Conservation (phyloP, 768 basidiomycete species). For the Boletus reticulatus region DNA sequence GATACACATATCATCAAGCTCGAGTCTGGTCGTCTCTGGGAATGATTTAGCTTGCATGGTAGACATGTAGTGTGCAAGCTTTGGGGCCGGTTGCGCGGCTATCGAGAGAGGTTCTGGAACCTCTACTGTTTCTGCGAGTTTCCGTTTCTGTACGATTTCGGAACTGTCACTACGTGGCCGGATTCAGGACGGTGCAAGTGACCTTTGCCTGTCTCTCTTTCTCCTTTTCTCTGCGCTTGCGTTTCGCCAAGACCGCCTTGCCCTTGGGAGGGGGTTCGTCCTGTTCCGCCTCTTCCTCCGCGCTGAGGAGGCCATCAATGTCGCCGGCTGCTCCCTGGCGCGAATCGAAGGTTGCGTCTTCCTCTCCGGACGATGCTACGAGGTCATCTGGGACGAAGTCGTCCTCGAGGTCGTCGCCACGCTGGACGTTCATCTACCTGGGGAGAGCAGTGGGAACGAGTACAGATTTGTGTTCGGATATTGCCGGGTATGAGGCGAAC, state of each 20-base stretch:
- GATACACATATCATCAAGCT: slow-evolving; percentile 76
- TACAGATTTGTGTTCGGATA: neutral
- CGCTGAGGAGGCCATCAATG: slow-evolving; percentile 41
- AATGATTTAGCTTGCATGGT: slow-evolving; percentile 69
- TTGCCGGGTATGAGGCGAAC: neutral
- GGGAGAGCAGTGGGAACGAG: neutral
- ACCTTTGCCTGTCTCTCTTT: slow-evolving; percentile 76
- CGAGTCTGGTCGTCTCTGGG: slow-evolving; percentile 66
- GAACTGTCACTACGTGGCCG: slow-evolving; percentile 8
- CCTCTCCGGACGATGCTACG: slow-evolving; percentile 63
- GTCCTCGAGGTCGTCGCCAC: slow-evolving; percentile 82
- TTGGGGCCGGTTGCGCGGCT: slow-evolving; percentile 54
- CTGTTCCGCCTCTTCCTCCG: slow-evolving; percentile 42
- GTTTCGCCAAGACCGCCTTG: slow-evolving; percentile 44
- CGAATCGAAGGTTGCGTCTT: slow-evolving; percentile 32
- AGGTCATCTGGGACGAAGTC: slow-evolving; percentile 73
- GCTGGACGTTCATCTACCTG: slow-evolving; percentile 31
- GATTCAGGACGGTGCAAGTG: slow-evolving; percentile 13
- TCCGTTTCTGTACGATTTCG: slow-evolving; percentile 51
- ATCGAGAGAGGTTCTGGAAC: slow-evolving; percentile 41
- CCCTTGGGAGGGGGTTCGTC: slow-evolving; percentile 25
- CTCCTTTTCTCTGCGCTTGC: slow-evolving; percentile 71
- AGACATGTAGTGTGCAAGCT: slow-evolving; percentile 62
- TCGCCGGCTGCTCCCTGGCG: slow-evolving; percentile 34
- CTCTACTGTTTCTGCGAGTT: slow-evolving; percentile 48